Percentiles rank a stretch among this genome's conserved stretches.
Evolutionary conservation across 192 early-diverging fungal genomes (phyloP).

Genomic region (Mortierella alpina): DNA sequence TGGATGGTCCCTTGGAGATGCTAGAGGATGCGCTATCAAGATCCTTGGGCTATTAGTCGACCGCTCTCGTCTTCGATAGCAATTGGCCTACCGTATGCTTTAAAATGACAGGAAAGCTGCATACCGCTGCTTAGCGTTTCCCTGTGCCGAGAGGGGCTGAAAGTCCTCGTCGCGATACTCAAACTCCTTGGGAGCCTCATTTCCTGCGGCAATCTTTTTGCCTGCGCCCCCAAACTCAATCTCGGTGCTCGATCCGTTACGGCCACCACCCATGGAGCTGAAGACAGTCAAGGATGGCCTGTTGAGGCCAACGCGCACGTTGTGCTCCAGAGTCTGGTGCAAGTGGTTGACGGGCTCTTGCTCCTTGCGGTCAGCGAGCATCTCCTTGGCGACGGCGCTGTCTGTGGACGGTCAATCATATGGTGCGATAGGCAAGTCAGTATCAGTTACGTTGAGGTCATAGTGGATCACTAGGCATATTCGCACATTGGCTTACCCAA

Average conservation of each 20-base stretch:
- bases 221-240: constrained; percentile 6
- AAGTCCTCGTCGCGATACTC: constrained; percentile 33
- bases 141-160: constrained; percentile 3
- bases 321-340: constrained; percentile 1
- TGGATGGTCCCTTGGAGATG: too few relatives aligned
- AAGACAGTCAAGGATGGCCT: constrained; percentile 13
- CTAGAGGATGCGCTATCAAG: too few relatives aligned
- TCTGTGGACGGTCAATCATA: neutral
- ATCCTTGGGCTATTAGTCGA: too few relatives aligned
- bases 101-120: too few relatives aligned
- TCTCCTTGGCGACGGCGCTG: constrained; percentile 5
- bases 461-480: neutral
- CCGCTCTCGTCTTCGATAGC: too few relatives aligned
- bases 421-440: neutral
- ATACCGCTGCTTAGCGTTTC: constrained; percentile 4
- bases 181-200: constrained; percentile 11
- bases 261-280: constrained; percentile 29
- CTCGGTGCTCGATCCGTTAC: constrained; percentile 8
- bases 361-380: constrained; percentile 2
- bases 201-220: neutral
- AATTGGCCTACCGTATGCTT: too few relatives aligned
- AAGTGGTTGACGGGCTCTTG: constrained; percentile 11
- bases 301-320: constrained; percentile 18
- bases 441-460: neutral
- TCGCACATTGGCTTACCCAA: constrained; percentile 2